Conservation (phyloP, 2,329 filamentous ascomycete genomes). For the Fusarium siculi region DNA sequence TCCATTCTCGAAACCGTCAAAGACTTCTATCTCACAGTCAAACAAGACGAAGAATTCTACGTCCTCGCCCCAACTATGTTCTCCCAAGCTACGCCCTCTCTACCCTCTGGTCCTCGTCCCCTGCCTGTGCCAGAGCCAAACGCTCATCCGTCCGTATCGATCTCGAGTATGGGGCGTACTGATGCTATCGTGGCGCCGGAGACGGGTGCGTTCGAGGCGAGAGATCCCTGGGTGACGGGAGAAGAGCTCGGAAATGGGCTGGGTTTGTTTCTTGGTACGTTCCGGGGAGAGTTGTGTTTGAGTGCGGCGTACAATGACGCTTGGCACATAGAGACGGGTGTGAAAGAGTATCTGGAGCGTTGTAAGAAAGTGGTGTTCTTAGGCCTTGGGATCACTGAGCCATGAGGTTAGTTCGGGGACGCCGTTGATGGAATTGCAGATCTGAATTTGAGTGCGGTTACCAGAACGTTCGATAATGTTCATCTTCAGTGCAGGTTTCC, state of each 20-base stretch:
- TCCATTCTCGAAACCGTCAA: constrained; percentile 39
- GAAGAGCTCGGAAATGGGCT: constrained; percentile 55
- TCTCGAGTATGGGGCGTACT: constrained; percentile 51
- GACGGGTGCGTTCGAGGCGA: constrained; percentile 43
- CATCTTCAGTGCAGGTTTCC: not conserved
- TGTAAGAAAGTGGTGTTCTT: constrained; percentile 21
- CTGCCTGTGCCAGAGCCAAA: constrained; percentile 42
- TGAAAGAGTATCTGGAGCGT: constrained; percentile 36
- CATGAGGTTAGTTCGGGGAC: no score
- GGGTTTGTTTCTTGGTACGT: constrained; percentile 55
- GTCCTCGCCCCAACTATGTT: constrained; percentile 42
- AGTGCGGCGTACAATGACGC: constrained; percentile 57
- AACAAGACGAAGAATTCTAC: constrained; percentile 46
- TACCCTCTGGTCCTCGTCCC: constrained; percentile 18
- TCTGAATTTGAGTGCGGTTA: not conserved
- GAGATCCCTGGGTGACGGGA: constrained; percentile 56
- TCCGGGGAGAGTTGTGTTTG: constrained; percentile 48
- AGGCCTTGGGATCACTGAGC: not conserved
- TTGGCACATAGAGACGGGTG: constrained; percentile 49
- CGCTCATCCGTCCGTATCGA: constrained; percentile 42
- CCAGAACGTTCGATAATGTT: not conserved
- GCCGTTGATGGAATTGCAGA: no score
- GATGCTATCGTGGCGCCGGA: constrained; percentile 48
- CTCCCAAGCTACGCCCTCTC: constrained; percentile 12
- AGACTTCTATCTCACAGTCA: constrained; percentile 44